Conservation (phyloP, 257 asterid species). For the Solanum piurae region DNA sequence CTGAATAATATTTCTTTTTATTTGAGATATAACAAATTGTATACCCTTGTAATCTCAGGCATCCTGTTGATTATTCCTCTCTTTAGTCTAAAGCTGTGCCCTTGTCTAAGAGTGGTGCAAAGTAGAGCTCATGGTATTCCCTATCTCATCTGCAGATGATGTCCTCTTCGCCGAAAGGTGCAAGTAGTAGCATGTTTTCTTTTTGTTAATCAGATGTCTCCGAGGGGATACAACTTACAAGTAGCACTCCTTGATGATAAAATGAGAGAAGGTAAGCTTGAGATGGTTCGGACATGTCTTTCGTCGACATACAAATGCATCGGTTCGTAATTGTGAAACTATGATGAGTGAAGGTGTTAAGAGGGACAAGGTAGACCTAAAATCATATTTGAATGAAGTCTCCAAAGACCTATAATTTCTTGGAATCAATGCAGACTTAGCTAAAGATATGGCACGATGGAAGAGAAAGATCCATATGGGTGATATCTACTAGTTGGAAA, state of each 20-base stretch:
- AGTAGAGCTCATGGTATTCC: background rate
- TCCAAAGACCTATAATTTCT: background rate
- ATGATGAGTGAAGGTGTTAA: background rate
- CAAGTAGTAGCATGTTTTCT: background rate
- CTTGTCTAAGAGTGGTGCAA: background rate
- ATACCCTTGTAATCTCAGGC: no score
- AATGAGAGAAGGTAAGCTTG: background rate
- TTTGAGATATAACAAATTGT: no score
- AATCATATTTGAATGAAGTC: background rate
- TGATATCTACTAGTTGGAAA: background rate
- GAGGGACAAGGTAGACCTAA: background rate
- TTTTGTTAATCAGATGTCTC: background rate
- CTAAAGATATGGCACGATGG: background rate
- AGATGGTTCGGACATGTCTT: background rate
- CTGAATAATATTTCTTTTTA: no score
- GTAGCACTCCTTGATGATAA: background rate
- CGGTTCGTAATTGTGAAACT: background rate
- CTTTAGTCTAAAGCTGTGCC: background rate
- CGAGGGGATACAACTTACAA: background rate
- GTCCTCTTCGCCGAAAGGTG: background rate
- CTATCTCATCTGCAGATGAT: background rate
- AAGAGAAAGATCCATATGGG: background rate
- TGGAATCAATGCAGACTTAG: background rate
- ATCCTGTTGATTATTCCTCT: no score
- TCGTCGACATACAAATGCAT: background rate